Evolutionary conservation across 2,329 filamentous ascomycete genomes (phyloP), one percentile per base, ranked within the genome.

Genomic region (Aspergillus novoparasiticus): DNA sequence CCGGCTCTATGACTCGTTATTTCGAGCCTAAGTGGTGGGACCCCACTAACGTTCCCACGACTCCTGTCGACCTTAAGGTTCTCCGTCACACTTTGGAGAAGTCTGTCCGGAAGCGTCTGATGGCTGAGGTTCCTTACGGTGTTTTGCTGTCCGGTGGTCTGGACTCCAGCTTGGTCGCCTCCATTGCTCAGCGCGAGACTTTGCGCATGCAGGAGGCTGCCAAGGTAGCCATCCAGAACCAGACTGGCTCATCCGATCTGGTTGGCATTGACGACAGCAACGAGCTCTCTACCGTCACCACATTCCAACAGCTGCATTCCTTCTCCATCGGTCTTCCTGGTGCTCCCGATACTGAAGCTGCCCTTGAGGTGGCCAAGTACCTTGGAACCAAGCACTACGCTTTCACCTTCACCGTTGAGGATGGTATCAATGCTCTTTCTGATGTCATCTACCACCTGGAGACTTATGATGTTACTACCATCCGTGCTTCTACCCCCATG

Each of bases 381-480:
- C 88, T 99, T 48, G 96, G 95, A 74, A 99, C 95, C 62, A 96
- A 95, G 84, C 95, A 99, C 80, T 93, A 99, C 81, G 92, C 93
- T 73, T 96, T 99, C 86, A 98, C 94, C 60, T 99, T 99, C 80
- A 98, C 95, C 65, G 90, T 99, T 62, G 92, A 99, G 79, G 95
- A 99, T 75, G 95, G 95, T 64, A 90, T 99, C 75, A 94, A 99
- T 81, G 94, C 95, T 21, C 88, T 99, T 9, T 96, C 92, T 41
- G 95, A 99, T 79, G 95, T 99, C 76, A 98, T 99, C 77, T 97
- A 91, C 83, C 95, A 99, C 82, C 88, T 99, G 65, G 95, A 99
- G 84, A 93, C 93, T 16, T 99, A 95, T 82, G 95, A 99, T 78
- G 95, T 99, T 30, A 99, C 95, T 59, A 99, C 95, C 3, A 98